Conservation (phyloP, 2,329 filamentous ascomycete genomes). For the Coniochaeta sp. region DNA sequence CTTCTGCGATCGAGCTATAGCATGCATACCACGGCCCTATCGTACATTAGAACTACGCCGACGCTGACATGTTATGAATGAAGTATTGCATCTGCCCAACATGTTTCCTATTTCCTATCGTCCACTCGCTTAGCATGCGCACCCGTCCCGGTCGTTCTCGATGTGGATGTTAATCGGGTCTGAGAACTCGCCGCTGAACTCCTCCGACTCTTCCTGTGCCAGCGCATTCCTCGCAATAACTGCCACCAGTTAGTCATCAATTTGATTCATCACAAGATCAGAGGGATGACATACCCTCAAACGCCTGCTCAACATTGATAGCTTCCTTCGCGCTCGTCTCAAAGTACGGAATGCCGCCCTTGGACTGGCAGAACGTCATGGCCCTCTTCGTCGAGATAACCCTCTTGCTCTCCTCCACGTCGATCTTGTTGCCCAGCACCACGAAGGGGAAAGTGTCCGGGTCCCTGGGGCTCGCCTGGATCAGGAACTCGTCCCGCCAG, state of each 20-base stretch:
- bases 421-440: conserved; percentile 97
- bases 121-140: conserved; percentile 68
- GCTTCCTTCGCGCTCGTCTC: conserved; percentile 99
- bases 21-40: neutral
- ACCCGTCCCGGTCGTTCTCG: conserved; percentile 87
- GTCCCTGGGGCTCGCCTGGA: conserved; percentile 93
- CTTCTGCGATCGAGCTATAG: neutral
- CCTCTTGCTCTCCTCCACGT: conserved; percentile 95
- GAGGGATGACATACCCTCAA: conserved; percentile 49
- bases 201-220: conserved; percentile 93
- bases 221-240: conserved; percentile 95
- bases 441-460: conserved; percentile 98
- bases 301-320: conserved; percentile 86
- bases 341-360: conserved; percentile 96
- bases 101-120: neutral
- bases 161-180: conserved; percentile 98
- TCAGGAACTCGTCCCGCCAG: conserved; percentile 97
- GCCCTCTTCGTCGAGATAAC: conserved; percentile 95
- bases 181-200: conserved; percentile 95
- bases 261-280: conserved; percentile 5
- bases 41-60: neutral
- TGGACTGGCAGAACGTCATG: conserved; percentile 95
- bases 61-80: neutral
- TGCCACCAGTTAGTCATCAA: conserved; percentile 27
- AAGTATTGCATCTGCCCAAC: neutral